phyloP scores from a whole-genome alignment of 164 flowering plant species.

The Santalum album region DNA sequence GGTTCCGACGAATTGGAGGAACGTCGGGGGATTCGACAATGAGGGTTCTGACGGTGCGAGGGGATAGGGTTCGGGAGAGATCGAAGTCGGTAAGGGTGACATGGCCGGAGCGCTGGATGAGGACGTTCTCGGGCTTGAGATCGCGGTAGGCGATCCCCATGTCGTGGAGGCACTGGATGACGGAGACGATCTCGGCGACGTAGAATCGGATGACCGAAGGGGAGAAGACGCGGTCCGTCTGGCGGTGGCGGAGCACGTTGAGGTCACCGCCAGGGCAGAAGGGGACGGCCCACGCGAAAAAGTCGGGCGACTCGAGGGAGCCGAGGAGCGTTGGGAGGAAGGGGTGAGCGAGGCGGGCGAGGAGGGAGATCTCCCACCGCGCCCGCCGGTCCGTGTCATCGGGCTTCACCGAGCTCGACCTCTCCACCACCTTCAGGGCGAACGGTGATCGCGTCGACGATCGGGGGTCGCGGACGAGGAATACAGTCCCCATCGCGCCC shows the following conservation, averaged over 20 bases:
- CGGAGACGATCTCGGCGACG: slow-evolving; percentile 47
- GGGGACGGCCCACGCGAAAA: slow-evolving; percentile 80
- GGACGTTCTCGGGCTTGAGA: slow-evolving; percentile 58
- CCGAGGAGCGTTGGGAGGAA: slow-evolving; percentile 69
- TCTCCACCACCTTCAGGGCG: slow-evolving; percentile 84
- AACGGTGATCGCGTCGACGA: slow-evolving; percentile 36
- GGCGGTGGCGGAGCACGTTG: slow-evolving; percentile 70
- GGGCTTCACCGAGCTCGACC: slow-evolving; percentile 33
- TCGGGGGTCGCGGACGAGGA: slow-evolving; percentile 53
- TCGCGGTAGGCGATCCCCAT: slow-evolving; percentile 57
- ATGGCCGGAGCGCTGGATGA: slow-evolving; percentile 58
- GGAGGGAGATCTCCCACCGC: slow-evolving; percentile 69
- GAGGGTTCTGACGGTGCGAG: slow-evolving; percentile 5
- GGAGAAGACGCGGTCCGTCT: slow-evolving; percentile 55
- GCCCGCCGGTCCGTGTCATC: slow-evolving; percentile 86
- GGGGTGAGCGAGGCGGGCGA: slow-evolving; percentile 54
- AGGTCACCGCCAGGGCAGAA: slow-evolving; percentile 90
- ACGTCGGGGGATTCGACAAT: background rate
- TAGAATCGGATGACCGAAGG: slow-evolving; percentile 55
- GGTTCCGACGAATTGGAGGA: background rate
- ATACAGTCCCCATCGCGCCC: slow-evolving; percentile 94
- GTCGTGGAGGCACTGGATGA: slow-evolving; percentile 46
- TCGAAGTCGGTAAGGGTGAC: slow-evolving; percentile 69
- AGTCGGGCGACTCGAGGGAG: slow-evolving; percentile 36
- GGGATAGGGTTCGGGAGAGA: slow-evolving; percentile 35